Evolutionary conservation across 106 monocot genomes (phyloP).

Genomic region (Iris macrosiphon): DNA sequence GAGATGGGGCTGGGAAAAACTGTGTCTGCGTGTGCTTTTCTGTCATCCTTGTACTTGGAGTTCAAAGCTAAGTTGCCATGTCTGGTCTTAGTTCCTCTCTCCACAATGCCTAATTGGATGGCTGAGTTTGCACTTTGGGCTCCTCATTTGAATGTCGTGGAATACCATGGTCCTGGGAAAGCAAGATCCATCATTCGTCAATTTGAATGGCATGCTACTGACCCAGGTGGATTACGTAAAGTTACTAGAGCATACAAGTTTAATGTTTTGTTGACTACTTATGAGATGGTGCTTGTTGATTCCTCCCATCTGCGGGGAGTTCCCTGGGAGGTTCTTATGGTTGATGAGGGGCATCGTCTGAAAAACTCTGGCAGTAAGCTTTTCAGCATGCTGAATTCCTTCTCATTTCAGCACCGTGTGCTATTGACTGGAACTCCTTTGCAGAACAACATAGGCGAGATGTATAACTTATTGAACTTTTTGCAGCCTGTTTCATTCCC

Average conservation of each 20-base stretch:
- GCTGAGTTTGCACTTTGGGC: conserved; percentile 80
- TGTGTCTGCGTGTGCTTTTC: conserved; percentile 79
- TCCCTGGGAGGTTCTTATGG: conserved; percentile 81
- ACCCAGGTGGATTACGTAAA: conserved; percentile 15
- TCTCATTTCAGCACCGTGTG: conserved; percentile 79
- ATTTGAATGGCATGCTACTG: conserved; percentile 74
- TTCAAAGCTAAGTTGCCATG: conserved; percentile 67
- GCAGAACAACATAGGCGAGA: conserved; percentile 91
- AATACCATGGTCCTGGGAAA: conserved; percentile 85
- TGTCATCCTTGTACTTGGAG: conserved; percentile 68
- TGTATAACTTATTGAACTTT: conserved; percentile 86
- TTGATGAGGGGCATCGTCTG: conserved; percentile 87
- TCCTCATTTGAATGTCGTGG: conserved; percentile 86
- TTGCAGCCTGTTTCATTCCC: conserved; percentile 83
- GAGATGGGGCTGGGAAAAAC: conserved; percentile 96
- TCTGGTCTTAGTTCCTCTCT: conserved; percentile 80
- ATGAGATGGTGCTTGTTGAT: conserved; percentile 86
- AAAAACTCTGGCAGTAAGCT: conserved; percentile 88
- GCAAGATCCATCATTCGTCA: conserved; percentile 67
- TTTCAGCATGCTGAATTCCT: conserved; percentile 69
- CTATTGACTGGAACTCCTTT: conserved; percentile 89
- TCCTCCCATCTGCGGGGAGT: conserved; percentile 59
- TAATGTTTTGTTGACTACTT: conserved; percentile 77
- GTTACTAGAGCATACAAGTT: conserved; percentile 48
- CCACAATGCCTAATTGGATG: conserved; percentile 91